Base-by-base conservation (phyloP, 2,329 filamentous ascomycete genomes). In the Chaetoscypha palmicola region DNA sequence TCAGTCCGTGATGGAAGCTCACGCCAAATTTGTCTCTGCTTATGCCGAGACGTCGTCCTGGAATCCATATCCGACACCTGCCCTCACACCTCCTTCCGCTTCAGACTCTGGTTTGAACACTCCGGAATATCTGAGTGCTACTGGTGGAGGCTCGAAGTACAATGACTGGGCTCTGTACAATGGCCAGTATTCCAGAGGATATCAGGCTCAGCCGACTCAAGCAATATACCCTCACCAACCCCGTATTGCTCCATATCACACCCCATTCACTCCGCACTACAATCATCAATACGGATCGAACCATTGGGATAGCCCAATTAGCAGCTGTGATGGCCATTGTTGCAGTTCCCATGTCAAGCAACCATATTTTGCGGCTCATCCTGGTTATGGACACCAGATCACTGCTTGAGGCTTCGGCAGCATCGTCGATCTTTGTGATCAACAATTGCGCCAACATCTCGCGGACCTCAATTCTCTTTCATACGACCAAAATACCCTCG, bases 71-170 rank as follows among this genome's bases (percentile, higher is more conserved):
- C 54, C 56, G 36, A 58, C 56, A 48, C 55, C 54, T 55, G 56
- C 71, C 47, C 61, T 68, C 47, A 75, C 73, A 36, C 73, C 73
- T 47, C 67, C 70, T n/a, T 75, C 72, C 21, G 71, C 70, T 35
- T 69, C 71, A 12, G 70, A 72, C 46, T 74, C 72, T 26, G 72
- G 70, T 31, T 68, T 73, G 17, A 69, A 69, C 38, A 76, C 73
- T 31, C 73, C 73, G 14, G 73, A 76, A 48, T 73, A 73, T 53
- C 66, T 70, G 58, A 69, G 67, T 45, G 59, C 65, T 32, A 62
- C 65, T 40, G 65, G 65, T 47, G 60, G 64, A 63, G 73, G 66
- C 54, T 68, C 74, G 52, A 71, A 69, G 68, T 66, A 72, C 37
- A 71, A 67, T 35, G 70, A 74, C 56, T 73, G 73, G 59, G 69